A percentile compares a stretch with the other conserved stretches of the same genome.
These are phyloP conservation scores for Pseudozyma sp. DNA, from an alignment of 1,284 basidiomycete genomes.

Conservation along the genomic window DNA sequence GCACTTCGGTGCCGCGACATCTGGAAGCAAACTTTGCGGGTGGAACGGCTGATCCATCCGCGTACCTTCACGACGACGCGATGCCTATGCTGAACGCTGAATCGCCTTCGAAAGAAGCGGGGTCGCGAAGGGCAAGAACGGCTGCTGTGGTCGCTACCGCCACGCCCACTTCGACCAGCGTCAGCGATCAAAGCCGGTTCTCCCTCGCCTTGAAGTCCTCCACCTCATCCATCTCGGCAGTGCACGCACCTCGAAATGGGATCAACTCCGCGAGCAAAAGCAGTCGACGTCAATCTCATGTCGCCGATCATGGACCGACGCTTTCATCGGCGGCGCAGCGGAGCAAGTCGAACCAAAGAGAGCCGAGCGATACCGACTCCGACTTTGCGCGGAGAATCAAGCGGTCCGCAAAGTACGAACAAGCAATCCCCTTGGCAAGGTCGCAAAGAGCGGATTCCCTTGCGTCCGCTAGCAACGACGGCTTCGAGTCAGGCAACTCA, in stretches of 20 bases:
- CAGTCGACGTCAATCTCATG: background rate
- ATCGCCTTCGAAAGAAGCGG: constrained; percentile 21
- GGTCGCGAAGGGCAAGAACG: constrained; percentile 1
- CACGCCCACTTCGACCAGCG: constrained; percentile 18
- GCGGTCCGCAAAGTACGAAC: constrained; percentile 31
- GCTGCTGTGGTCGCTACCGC: background rate
- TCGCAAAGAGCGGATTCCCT: background rate
- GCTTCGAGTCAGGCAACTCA: constrained; percentile 14
- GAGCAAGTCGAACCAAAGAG: background rate
- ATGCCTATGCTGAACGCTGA: background rate
- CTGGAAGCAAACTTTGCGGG: constrained; percentile 1
- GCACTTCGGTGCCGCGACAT: constrained; percentile 12
- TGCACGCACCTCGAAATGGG: constrained; percentile 1
- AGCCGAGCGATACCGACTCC: constrained; percentile 18
- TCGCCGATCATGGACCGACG: constrained; percentile 6
- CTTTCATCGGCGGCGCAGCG: constrained; percentile 17
- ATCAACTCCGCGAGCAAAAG: background rate
- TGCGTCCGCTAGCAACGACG: constrained; percentile 13
- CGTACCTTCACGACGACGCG: background rate
- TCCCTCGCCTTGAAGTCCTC: constrained; percentile 27
- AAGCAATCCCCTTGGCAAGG: background rate
- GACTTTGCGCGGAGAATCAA: constrained; percentile 5
- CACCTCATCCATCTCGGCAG: constrained; percentile 18
- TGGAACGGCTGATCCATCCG: background rate
- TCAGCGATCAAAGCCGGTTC: constrained; percentile 26